Evolutionary conservation across 768 basidiomycete species (phyloP).

Genomic region (Agaricus blazei): DNA sequence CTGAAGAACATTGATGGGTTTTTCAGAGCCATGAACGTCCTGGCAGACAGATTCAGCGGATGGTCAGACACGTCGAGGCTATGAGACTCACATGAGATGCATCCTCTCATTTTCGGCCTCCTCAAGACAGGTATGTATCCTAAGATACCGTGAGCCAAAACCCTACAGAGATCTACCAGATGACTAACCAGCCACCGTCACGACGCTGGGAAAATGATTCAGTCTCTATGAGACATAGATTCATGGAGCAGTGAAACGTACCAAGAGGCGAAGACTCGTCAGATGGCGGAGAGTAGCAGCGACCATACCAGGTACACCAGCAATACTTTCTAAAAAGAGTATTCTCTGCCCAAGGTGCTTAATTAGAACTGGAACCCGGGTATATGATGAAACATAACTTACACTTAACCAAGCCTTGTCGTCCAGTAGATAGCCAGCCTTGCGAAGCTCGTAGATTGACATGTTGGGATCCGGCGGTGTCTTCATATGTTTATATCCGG

Average conservation of each 20-base stretch:
- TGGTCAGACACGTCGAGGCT: background rate
- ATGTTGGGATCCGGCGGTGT: conserved; percentile 59
- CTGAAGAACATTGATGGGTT: conserved; percentile 81
- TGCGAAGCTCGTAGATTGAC: conserved; percentile 67
- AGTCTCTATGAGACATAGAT: background rate
- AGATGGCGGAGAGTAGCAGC: conserved; percentile 86
- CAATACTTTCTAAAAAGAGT: conserved; percentile 76
- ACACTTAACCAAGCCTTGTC: conserved; percentile 76
- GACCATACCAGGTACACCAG: conserved; percentile 97
- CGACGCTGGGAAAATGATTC: conserved; percentile 30
- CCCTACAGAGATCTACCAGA: background rate
- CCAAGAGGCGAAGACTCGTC: conserved; percentile 84
- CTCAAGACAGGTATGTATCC: conserved; percentile 91
- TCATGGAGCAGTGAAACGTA: conserved; percentile 23
- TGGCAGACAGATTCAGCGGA: conserved; percentile 18
- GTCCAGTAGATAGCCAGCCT: conserved; percentile 67
- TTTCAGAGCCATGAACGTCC: conserved; percentile 93
- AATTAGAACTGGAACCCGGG: background rate
- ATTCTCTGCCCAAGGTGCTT: conserved; percentile 33
- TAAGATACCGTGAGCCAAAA: conserved; percentile 26
- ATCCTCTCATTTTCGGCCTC: conserved; percentile 98
- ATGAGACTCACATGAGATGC: conserved; percentile 72
- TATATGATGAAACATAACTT: conserved; percentile 17
- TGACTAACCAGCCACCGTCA: conserved; percentile 46
- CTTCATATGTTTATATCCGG: conserved; percentile 75